Evolutionary conservation across 2,329 filamentous ascomycete genomes (phyloP), one percentile per base, ranked within the genome.

Genomic region (Mycosphaerella sp.): DNA sequence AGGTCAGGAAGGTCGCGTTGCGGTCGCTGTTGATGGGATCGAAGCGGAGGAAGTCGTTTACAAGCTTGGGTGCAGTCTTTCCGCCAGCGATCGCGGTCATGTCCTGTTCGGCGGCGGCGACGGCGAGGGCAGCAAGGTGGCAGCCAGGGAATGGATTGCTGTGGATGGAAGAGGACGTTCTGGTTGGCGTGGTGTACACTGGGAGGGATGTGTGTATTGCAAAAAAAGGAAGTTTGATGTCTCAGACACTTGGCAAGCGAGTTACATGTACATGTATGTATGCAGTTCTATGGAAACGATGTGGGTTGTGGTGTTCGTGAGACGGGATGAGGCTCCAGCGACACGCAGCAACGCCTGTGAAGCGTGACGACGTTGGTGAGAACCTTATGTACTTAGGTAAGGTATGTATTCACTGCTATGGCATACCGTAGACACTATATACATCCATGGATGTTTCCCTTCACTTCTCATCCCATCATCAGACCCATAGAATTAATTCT

Each of bases 41-140:
- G 62, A 79, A 77, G 43, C 68, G 67, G 49, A 73, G 65, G 58
- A 80, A 71, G 61, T 80, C 77, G 57, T 76, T 70, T 53, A 74
- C 68, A 52, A 77, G 71, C 58, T 70, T 72, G 48, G 73, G 76
- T 51, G 75, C 73, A 57, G 73, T 75, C 66, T 76, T 76, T 58
- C 73, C 59, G 49, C 48, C 50, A 18, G 44, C 39, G 13, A 32
- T 42, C 27, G 42, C 43, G 52, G 50, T 39, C 57, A 59, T 59
- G 48, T 49, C 48, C 41, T 50, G 14, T 34, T 16, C 13, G 30
- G 30, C 34, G 45, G 18, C 45, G 45, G 21, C 17, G 28, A n/a
- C 28, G 37, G 37, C 37, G 45, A 35, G 16, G 45, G 27, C n/a
- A 48, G 25, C 21, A 34, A 10, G 36, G 14, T 14, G 9, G n/a